These are phyloP conservation scores for Liquidambar formosana DNA, from an alignment of 164 flowering plant genomes.

Conservation along the genomic window DNA sequence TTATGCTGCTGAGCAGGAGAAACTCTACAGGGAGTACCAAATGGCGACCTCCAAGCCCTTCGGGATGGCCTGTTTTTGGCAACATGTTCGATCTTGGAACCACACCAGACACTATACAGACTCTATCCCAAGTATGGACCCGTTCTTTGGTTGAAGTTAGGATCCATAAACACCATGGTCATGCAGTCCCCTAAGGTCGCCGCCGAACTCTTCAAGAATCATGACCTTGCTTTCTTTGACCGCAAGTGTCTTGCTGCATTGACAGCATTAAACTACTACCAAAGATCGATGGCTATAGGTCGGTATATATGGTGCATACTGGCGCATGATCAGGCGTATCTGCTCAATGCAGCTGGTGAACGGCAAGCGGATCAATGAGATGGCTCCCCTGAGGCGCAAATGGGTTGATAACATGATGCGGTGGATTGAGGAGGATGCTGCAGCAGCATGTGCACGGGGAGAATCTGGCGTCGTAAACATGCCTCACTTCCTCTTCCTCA, in stretches of 20 bases:
- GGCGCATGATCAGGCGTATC: slow-evolving; percentile 13
- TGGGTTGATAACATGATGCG: too few relatives aligned
- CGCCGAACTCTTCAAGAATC: slow-evolving; percentile 27
- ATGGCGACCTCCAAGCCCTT: background rate
- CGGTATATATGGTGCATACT: slow-evolving; percentile 24
- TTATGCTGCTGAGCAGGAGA: background rate
- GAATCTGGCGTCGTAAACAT: too few relatives aligned
- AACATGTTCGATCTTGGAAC: slow-evolving; percentile 20
- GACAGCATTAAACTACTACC: slow-evolving; percentile 5
- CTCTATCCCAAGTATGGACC: slow-evolving; percentile 19
- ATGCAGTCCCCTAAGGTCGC: slow-evolving; percentile 22
- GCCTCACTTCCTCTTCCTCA: too few relatives aligned
- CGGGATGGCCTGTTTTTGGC: slow-evolving; percentile 4
- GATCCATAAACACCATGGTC: slow-evolving; percentile 19
- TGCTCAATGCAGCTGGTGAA: slow-evolving; percentile 17
- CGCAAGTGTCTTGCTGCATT: slow-evolving; percentile 14
- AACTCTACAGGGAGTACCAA: background rate
- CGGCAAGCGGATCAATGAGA: slow-evolving; percentile 17
- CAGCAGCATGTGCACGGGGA: too few relatives aligned
- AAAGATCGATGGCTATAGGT: slow-evolving; percentile 7
- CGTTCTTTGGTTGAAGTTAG: slow-evolving; percentile 17
- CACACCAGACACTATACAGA: slow-evolving; percentile 15
- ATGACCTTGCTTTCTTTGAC: slow-evolving; percentile 17
- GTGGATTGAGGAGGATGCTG: too few relatives aligned
- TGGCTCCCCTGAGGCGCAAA: slow-evolving; percentile 3